Base-by-base conservation (phyloP, 2,329 filamentous ascomycete species). In the Pezicula carpinea region DNA sequence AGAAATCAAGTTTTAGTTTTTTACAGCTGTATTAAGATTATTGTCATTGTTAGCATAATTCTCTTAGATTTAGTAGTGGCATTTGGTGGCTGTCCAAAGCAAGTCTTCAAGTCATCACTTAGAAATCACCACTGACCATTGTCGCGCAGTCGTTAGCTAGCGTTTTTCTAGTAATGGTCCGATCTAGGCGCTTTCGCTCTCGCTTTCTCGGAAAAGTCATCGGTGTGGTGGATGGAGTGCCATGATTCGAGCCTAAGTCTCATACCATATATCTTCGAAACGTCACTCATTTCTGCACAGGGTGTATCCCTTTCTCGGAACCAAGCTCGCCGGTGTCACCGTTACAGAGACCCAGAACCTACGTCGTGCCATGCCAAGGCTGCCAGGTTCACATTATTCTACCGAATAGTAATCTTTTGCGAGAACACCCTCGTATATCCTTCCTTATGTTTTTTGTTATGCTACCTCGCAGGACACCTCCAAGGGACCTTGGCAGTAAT, bases 301-400 rank as follows among this genome's bases (percentile, higher is more conserved):
- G 8, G 14, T 14, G 14, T 83, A 83, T 60, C 75, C 78, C 34
- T 83, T 80, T 62, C 77, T 75, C 7, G 79, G 76, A 0, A 77
- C 80, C n/a, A 83, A 87, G 59, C 73, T 85, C 11, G 65, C 70
- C 17, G 77, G 78, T 22, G 74, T 83, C 49, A 79, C 82, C 3
- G 82, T 80, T 5, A 82, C 79, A 38, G 83, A 87, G 68, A 79
- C 80, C 0, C 69, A 79, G 19, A 76, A 81, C 17, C 83, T 83
- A 1, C 75, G 79, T 43, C 74, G 76, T 58, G 83, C 82, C 64
- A 79, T 87, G 43, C 82, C 83, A 50, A 83, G 80, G 68, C 80
- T 80, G 1, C 75, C 79, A 2, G 69, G 74, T 11, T 75, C n/a
- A n/a, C n/a, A n/a, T n/a, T n/a, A n/a, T n/a, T n/a, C n/a, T n/a